Evolutionary conservation across 805 yeast species (phyloP).

Genomic region (Starmera caribaea): DNA sequence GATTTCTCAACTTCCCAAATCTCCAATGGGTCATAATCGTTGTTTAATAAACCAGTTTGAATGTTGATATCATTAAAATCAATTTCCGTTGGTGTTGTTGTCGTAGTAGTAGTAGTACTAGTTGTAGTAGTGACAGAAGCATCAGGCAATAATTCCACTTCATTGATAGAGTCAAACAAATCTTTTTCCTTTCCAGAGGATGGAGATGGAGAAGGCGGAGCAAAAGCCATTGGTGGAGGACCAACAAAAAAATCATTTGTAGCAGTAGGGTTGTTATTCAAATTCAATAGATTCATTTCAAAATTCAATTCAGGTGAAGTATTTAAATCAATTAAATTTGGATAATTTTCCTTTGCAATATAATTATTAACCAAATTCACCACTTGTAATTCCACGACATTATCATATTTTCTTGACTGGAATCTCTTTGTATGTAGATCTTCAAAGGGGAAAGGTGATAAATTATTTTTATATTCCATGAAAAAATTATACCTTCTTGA

Average conservation of each 20-base stretch:
- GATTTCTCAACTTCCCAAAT: neutral
- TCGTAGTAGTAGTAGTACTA: no score
- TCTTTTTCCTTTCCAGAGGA: no score
- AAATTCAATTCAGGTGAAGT: no score
- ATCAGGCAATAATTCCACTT: no score
- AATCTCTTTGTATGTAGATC: conserved; percentile 9
- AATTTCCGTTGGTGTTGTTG: neutral
- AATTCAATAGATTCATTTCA: no score
- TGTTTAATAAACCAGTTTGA: neutral
- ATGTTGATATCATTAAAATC: neutral
- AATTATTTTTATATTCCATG: conserved; percentile 12
- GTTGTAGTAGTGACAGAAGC: no score
- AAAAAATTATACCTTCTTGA: conserved; percentile 14
- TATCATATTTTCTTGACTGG: conserved; percentile 10
- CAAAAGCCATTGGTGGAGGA: no score
- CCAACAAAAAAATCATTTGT: no score
- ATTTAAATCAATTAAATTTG: no score
- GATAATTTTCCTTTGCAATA: conserved; percentile 9
- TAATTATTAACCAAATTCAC: conserved; percentile 6
- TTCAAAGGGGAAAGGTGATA: conserved; percentile 8
- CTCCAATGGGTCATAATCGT: neutral
- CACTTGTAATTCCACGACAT: conserved; percentile 9
- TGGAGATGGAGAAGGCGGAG: no score
- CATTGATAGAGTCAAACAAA: no score
- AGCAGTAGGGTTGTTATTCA: no score